Evolutionary conservation across 176 grass and related monocot genomes (phyloP), one percentile per base, ranked within the genome.

Genomic region (Musa troglodytarum): DNA sequence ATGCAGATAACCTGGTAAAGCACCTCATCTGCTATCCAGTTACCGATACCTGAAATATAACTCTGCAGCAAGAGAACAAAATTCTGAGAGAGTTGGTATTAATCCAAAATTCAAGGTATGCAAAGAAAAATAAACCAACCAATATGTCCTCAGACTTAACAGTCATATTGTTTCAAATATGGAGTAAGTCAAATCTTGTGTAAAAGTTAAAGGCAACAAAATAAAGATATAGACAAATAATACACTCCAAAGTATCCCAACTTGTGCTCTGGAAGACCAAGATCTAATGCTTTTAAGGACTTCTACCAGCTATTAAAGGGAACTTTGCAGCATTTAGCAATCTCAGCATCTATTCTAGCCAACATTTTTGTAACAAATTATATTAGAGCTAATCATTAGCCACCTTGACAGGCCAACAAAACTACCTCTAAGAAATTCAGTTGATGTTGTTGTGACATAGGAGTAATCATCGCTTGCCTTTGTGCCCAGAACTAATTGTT

Each of bases 11-110:
- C 87, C 93, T 93, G 90, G 78, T 98, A 98, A 87, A 98, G 88
- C 56, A 98, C 94, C 78, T 98, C 90, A 62, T 98, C 94, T 80
- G 86, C 88, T 80, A 98, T 72, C 94, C 90, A 98, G 63, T 98
- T 98, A 68, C 94, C 90, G 50, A 98, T 98, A 63, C 94, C 90
- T 83, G 90, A 98, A 73, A 98, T 83, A 78, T 86, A 98, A 51
- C 88, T 85, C 94, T 98, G 86, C 68, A 54, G 50, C 1, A 62
- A 68, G 51, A 61, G 68, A 72, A 50, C 1, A 65, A 73, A 13
- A 75, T 24, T 1, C 69, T 28, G 74, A 53, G 1, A 68, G 15
- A 24, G 57, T 53, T 56, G 17, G 8, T 57, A 19, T 29, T 9
- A 55, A 29, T 16, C 8, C 24, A 74, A 34, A 70, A 51, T 13